Base-by-base conservation (phyloP, 768 basidiomycete genomes). In the Podaxis sp. region DNA sequence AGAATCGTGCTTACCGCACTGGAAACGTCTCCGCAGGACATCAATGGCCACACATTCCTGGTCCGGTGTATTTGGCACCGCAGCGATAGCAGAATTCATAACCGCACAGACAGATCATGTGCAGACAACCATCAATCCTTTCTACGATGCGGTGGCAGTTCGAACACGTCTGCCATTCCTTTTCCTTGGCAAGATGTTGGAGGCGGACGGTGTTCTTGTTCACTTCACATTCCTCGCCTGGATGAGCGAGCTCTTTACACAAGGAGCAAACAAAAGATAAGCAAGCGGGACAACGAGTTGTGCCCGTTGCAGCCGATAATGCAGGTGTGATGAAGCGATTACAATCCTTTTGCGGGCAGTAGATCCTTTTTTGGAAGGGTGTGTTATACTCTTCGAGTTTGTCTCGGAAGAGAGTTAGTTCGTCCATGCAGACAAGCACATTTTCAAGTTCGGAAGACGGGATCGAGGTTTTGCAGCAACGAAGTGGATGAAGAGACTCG, bases 51-150 rank as follows among this genome's bases (percentile, higher is more conserved):
- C 42, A 44, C 42, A 44, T 44, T 6, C 42, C 42, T 21, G 42
- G 42, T 7, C 42, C 42, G 21, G 42, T 44, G 42, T 44, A 44
- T 14, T 44, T 44, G 4, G 16, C 42, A 18, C 62, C 62, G 42
- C 62, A 63, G 18, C 51, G 21, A 40, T 63, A 63, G 36, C 62
- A 63, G 40, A 63, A 63, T 25, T 63, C 35, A 18, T 63, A 25
- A 1, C 50, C 57, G 27, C 62, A 63, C 3, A 40, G 62, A 50
- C 62, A 63, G 5, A 54, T 53, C 50, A 63, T 63, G 50, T 63
- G 62, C 51, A 59, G 54, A 38, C 62, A 63, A 27, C 62, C 62
- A 38, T 44, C 47, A 5, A 44, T 47, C 36, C 54, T 63, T 14
- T 63, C 62, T 1, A 63, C 44, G 32, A 63, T 47, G 21, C 40